Evolutionary conservation across 768 basidiomycete species (phyloP), one percentile per base, ranked within the genome.

Genomic region (Leucosporidium yakuticum): DNA sequence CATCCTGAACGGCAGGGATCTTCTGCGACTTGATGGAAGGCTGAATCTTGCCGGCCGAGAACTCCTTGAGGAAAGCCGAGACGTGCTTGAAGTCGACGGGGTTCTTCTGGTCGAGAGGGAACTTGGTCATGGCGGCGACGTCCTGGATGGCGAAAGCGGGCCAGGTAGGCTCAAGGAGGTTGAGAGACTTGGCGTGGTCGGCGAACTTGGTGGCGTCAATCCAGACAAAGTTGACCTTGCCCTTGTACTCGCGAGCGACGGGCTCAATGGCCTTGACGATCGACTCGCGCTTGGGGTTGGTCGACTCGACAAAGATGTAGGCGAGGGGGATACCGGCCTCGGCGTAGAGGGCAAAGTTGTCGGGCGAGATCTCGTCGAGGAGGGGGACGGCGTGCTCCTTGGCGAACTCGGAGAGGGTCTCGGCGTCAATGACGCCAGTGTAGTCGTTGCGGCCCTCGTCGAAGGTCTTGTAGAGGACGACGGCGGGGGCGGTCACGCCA

Each of bases 221-320:
- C 87, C 88, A 95, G 69, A 98, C 95, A 79, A 97, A 96, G 86
- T 96, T 96, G 78, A 98, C 76, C 80, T 90, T 87, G 74, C 86
- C 84, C 80, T 90, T 91, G 83, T 85, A 85, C 77, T 87, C 85
- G 62, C 85, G 81, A 11, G 96, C 96, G 62, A 95, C 79, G 14
- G 91, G 87, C 74, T 83, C 85, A 73, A 97, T 77, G 50, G 82
- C 79, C 31, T 86, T 85, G 70, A 95, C 84, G 59, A 87, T 79
- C 36, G 82, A 81, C 20, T 89, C 83, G 73, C 84, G 86, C 71
- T 85, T 84, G 25, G 75, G 68, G 67, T 84, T 83, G 54, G 84
- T 79, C 36, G 94, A 88, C 79, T 97, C 92, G 74, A 94, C 75
- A 82, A 99, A 99, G 74, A 96, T 83, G 81, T 99, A 99, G 31